Evolutionary conservation across 768 basidiomycete genomes (phyloP).

Genomic region (Rickenella mellea): DNA sequence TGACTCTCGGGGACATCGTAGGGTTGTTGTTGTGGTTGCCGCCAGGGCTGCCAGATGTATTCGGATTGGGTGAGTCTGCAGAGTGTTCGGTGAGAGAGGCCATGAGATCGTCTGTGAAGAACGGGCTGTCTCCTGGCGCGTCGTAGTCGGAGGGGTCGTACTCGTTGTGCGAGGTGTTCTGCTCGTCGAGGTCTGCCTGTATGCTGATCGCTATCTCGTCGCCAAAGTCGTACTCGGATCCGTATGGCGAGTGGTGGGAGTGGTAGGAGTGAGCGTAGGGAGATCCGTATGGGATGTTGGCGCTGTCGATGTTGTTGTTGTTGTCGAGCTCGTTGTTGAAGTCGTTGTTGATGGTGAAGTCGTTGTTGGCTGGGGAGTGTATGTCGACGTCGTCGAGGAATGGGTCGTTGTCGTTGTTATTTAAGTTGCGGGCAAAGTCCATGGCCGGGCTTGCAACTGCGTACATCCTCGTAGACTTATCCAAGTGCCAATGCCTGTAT

Average conservation of each 20-base stretch:
- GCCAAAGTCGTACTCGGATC: conserved; percentile 17
- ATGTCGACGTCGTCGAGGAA: conserved; percentile 26
- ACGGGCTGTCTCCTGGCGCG: conserved; percentile 41
- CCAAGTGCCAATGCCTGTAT: too few species aligned
- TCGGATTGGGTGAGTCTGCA: not conserved
- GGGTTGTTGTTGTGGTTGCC: not conserved
- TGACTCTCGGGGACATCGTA: not conserved
- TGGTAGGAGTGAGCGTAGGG: conserved; percentile 4
- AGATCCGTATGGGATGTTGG: conserved; percentile 34
- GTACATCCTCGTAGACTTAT: too few species aligned
- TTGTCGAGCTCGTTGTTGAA: conserved; percentile 68
- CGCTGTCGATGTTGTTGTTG: conserved; percentile 60
- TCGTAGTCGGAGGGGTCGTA: conserved; percentile 77
- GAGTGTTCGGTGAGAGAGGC: conserved; percentile 18
- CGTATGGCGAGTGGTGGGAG: conserved; percentile 18
- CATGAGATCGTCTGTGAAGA: conserved; percentile 42
- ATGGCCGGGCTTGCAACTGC: too few species aligned
- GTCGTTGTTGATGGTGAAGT: conserved; percentile 50
- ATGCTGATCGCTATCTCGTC: conserved; percentile 34
- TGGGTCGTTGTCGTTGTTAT: conserved; percentile 24
- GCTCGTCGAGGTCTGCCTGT: conserved; percentile 35
- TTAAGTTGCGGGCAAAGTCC: too few species aligned
- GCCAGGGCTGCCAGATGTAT: not conserved
- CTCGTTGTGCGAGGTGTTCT: conserved; percentile 28
- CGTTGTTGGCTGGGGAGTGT: conserved; percentile 32